phyloP scores from a whole-genome alignment of 1,139 yeast genomes.

The Hanseniaspora gamundiae region DNA sequence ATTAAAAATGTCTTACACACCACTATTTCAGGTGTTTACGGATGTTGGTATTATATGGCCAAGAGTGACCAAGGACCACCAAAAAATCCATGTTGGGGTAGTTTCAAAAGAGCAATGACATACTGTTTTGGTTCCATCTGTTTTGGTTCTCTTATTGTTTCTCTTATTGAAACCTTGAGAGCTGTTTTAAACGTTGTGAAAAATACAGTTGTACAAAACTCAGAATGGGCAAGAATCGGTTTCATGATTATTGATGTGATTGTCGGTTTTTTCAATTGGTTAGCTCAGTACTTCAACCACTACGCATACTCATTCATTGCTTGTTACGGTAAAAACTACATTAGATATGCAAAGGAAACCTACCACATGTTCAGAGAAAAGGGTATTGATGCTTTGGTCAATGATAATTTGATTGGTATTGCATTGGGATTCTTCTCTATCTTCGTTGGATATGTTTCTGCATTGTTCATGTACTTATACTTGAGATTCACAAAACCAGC shows the following conservation, averaged over 20 bases:
- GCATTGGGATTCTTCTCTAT: slow-evolving; percentile 63
- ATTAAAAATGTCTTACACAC: slow-evolving; percentile 76
- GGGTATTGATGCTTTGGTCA: slow-evolving; percentile 79
- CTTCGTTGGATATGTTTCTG: slow-evolving; percentile 57
- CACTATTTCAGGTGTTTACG: slow-evolving; percentile 75
- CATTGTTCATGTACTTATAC: slow-evolving; percentile 60
- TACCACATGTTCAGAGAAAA: slow-evolving; percentile 66
- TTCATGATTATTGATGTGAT: slow-evolving; percentile 48
- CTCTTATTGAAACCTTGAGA: slow-evolving; percentile 55
- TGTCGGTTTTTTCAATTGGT: slow-evolving; percentile 59
- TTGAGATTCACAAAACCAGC: slow-evolving; percentile 61
- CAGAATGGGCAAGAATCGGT: slow-evolving; percentile 44
- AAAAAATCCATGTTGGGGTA: slow-evolving; percentile 65
- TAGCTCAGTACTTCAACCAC: slow-evolving; percentile 76
- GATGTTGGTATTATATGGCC: slow-evolving; percentile 82
- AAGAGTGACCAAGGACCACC: slow-evolving; percentile 75
- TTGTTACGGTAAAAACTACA: slow-evolving; percentile 69
- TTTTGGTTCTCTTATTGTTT: slow-evolving; percentile 74
- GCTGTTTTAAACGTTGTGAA: slow-evolving; percentile 30
- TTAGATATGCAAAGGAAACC: slow-evolving; percentile 69
- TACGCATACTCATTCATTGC: slow-evolving; percentile 86
- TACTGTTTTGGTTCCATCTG: slow-evolving; percentile 86
- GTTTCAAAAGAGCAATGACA: slow-evolving; percentile 72
- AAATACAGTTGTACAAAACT: slow-evolving; percentile 31
- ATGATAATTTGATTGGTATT: slow-evolving; percentile 71